Conservation (phyloP, 1,284 basidiomycete species). For the Cryptococcus maquisensis region DNA sequence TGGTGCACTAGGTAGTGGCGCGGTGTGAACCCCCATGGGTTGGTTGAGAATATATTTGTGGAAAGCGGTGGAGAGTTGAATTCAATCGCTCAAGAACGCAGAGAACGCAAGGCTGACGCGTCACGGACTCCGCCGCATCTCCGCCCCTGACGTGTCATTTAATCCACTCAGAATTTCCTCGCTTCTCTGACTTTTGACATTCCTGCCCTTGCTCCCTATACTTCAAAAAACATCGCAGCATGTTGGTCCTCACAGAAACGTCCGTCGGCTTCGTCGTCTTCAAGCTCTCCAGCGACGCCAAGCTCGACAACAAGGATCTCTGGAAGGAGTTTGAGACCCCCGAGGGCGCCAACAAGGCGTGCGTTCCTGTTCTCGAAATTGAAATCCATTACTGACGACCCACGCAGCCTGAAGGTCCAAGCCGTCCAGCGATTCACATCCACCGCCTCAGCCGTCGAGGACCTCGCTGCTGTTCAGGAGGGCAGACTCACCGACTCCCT, state of each 20-base stretch:
- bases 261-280: conserved; percentile 84
- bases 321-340: conserved; percentile 91
- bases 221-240: conserved; percentile 15
- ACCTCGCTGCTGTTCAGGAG: conserved; percentile 85
- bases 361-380: conserved; percentile 46
- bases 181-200: neutral
- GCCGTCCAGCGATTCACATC: conserved; percentile 94
- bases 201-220: neutral
- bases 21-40: too few species aligned
- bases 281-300: conserved; percentile 87
- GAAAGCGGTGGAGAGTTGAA: too few species aligned
- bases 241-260: conserved; percentile 53
- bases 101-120: too few species aligned
- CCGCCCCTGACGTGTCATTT: too few species aligned
- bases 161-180: neutral
- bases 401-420: conserved; percentile 77
- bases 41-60: too few species aligned
- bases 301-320: conserved; percentile 78
- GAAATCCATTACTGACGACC: neutral
- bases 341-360: conserved; percentile 87
- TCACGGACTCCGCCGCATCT: too few species aligned
- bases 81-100: too few species aligned
- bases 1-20: neutral
- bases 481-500: conserved; percentile 89
- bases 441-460: conserved; percentile 97